Percentiles rank a stretch among this genome's conserved stretches.
Evolutionary conservation across 768 basidiomycete genomes (phyloP).

Genomic region (Auriscalpium microsporum): DNA sequence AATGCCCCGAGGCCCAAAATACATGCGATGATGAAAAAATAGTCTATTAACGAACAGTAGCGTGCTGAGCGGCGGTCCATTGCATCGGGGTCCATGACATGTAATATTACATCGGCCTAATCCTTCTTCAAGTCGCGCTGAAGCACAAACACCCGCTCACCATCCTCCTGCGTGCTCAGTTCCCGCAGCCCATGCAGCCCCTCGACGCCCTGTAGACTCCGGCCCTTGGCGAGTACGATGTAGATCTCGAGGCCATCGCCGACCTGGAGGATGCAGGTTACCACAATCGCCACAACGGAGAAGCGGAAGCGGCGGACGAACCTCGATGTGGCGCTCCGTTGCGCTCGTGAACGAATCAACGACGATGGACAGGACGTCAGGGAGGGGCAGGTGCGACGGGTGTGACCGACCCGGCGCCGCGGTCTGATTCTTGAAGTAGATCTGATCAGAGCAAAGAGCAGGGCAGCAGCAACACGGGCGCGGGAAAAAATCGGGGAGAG

Average conservation of each 20-base stretch:
- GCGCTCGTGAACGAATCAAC: slow-evolving; percentile 96
- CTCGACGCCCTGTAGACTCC: slow-evolving; percentile 50
- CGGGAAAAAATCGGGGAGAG: slow-evolving; percentile 40
- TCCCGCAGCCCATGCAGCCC: slow-evolving; percentile 52
- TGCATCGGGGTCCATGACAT: not conserved
- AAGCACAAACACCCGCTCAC: slow-evolving; percentile 71
- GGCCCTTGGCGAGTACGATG: slow-evolving; percentile 68
- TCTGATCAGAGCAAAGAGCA: slow-evolving; percentile 45
- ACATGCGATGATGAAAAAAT: not conserved
- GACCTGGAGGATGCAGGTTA: slow-evolving; percentile 43
- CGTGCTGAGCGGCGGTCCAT: slow-evolving; percentile 7
- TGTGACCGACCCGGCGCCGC: slow-evolving; percentile 64
- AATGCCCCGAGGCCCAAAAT: not conserved
- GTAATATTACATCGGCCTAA: slow-evolving; percentile 24
- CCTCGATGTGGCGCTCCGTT: slow-evolving; percentile 98
- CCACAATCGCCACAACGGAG: not conserved
- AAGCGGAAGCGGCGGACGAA: slow-evolving; percentile 25
- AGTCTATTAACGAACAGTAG: slow-evolving; percentile 2
- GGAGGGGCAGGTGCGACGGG: slow-evolving; percentile 74
- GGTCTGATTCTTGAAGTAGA: slow-evolving; percentile 95
- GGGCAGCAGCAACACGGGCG: slow-evolving; percentile 20
- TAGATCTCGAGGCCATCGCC: slow-evolving; percentile 94
- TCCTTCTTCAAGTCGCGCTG: slow-evolving; percentile 80
- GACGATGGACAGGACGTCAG: slow-evolving; percentile 75
- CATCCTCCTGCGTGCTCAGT: slow-evolving; percentile 48